Evolutionary conservation across 1,284 basidiomycete genomes (phyloP), one percentile per base, ranked within the genome.

Genomic region (Bondarzewia mesenterica): DNA sequence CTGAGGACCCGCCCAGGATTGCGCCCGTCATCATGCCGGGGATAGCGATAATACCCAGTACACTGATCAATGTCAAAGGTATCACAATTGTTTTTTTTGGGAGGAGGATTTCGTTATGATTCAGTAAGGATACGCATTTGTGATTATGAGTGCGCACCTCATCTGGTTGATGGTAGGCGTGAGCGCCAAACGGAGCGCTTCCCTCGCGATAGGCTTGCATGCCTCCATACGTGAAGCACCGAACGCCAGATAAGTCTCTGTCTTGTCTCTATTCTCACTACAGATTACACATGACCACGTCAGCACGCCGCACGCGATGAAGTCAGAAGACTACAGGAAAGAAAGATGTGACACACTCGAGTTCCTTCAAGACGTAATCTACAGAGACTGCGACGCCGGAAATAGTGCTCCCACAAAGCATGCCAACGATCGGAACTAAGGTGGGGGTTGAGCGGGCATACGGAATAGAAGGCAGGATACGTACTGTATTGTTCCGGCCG

Each of bases 21-120:
- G 89, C 88, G 56, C 90, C 89, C 0, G 87, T 91, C 88, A 93
- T 91, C 86, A 90, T 90, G 1, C 85, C 74, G 1, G 83, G 83
- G 47, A 83, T 84, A 10, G 78, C 65, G 50, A 92, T 90, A 46
- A 91, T 81, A 5, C 89, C 88, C 16, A 89, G 74, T 41, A 91
- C 85, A 60, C 87, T 89, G 58, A 10, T 32, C n/a, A n/a, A n/a
- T 1, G 36, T 16, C 25, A 48, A 22, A 35, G 32, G 15, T 46
- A 42, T 51, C 27, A 48, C 12, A 18, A 2, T 10, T 2, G 20
- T 18, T 10, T 0, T 39, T 7, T 39, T 12, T 22, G 38, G 21
- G 27, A 16, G 21, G 40, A 23, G 27, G 39, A 21, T 18, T 21
- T 16, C 10, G 7, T 20, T 8, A 10, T 40, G 38, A 36, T 21